Percentiles rank a stretch among this genome's conserved stretches.
Evolutionary conservation across 345 rosid species (phyloP).

Genomic region (Geranium brycei): DNA sequence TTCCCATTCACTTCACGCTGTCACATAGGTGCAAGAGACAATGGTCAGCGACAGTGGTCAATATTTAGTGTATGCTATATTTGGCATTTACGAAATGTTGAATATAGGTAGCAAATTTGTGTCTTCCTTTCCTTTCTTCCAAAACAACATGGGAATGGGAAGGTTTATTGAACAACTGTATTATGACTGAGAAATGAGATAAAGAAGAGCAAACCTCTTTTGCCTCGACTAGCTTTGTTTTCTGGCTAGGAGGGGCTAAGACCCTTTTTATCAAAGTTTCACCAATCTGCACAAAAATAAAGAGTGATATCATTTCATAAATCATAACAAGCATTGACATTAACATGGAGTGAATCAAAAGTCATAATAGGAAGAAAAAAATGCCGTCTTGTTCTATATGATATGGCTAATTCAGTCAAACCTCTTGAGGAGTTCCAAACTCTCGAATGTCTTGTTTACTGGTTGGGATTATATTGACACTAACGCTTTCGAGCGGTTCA

Average conservation of each 20-base stretch:
- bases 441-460: constrained; percentile 64
- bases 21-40: constrained; percentile 8
- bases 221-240: constrained; percentile 58
- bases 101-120: too few relatives aligned
- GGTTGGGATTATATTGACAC: constrained; percentile 56
- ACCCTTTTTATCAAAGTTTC: constrained; percentile 67
- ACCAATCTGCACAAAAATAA: constrained; percentile 49
- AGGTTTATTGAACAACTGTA: too few relatives aligned
- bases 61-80: too few relatives aligned
- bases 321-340: too few relatives aligned
- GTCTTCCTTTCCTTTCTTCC: too few relatives aligned
- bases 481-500: constrained; percentile 84
- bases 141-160: too few relatives aligned
- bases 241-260: constrained; percentile 74
- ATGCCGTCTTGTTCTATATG: not conserved
- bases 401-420: constrained; percentile 5
- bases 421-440: constrained; percentile 79
- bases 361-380: not conserved
- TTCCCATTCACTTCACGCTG: constrained; percentile 78
- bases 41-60: too few relatives aligned
- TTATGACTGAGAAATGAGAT: too few relatives aligned
- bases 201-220: constrained; percentile 37
- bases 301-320: not conserved
- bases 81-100: too few relatives aligned
- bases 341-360: too few relatives aligned